phyloP scores from a whole-genome alignment of 371 early-diverging fungal genomes.

The Blastocladiella emersonii region DNA sequence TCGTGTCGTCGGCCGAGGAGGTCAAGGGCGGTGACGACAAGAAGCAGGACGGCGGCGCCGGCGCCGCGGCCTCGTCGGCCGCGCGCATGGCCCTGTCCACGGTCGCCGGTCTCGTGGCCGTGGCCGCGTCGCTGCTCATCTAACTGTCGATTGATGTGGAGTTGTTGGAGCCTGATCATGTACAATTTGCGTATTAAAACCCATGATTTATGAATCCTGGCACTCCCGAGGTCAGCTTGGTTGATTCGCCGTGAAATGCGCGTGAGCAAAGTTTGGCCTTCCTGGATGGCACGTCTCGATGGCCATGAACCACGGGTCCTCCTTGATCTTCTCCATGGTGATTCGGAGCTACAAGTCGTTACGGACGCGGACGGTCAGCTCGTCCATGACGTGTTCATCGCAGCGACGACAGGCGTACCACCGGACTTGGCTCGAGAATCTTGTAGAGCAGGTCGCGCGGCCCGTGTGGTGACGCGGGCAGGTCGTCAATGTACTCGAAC shows the following conservation, averaged over 20 bases:
- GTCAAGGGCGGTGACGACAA: too few relatives aligned
- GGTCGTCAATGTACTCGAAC: slow-evolving; percentile 8
- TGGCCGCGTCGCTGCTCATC: background rate
- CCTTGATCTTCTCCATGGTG: slow-evolving; percentile 37
- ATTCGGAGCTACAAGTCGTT: slow-evolving; percentile 30
- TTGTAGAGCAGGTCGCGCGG: slow-evolving; percentile 5
- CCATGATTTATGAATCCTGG: too few relatives aligned
- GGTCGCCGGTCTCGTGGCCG: background rate
- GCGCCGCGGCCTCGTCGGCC: background rate
- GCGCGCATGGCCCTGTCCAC: background rate
- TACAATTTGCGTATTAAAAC: too few relatives aligned
- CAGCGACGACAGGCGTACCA: background rate
- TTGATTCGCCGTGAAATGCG: too few relatives aligned
- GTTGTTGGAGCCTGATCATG: too few relatives aligned
- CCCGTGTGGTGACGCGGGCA: background rate
- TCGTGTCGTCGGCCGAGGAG: too few relatives aligned
- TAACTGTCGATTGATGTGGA: background rate
- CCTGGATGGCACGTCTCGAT: slow-evolving; percentile 28
- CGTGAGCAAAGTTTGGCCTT: too few relatives aligned
- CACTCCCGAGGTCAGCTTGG: too few relatives aligned
- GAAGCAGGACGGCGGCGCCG: too few relatives aligned
- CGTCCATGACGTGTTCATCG: background rate
- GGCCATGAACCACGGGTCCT: slow-evolving; percentile 47
- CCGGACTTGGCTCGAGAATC: slow-evolving; percentile 9
- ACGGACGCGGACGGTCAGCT: background rate